phyloP scores from a whole-genome alignment of 2,329 filamentous ascomycete genomes.

The Colletotrichum agaves region DNA sequence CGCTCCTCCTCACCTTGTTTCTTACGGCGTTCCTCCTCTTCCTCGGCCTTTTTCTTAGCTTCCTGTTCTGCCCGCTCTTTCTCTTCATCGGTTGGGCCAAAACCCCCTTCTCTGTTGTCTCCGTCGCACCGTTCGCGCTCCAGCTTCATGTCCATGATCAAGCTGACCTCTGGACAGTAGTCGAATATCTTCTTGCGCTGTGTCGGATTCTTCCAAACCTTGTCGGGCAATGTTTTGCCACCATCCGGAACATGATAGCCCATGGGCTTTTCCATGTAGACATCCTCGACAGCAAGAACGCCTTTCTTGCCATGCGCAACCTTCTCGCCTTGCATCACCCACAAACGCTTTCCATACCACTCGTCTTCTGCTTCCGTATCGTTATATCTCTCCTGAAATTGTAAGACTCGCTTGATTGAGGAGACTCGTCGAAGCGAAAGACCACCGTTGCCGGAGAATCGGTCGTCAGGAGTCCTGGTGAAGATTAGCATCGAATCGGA shows the following conservation, averaged over 20 bases:
- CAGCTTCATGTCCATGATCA: constrained; percentile 68
- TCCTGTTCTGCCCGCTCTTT: constrained; percentile 33
- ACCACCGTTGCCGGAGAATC: constrained; percentile 64
- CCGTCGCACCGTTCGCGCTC: constrained; percentile 58
- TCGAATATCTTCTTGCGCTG: constrained; percentile 60
- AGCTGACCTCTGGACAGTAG: constrained; percentile 66
- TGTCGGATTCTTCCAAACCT: constrained; percentile 57
- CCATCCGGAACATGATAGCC: constrained; percentile 63
- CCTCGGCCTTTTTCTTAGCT: constrained; percentile 29
- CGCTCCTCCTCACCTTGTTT: constrained; percentile 22
- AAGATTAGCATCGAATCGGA: constrained; percentile 10
- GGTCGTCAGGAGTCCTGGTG: constrained; percentile 51
- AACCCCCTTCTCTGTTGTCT: constrained; percentile 46
- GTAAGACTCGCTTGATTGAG: constrained; percentile 59
- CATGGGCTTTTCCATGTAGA: constrained; percentile 62
- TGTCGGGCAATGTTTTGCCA: constrained; percentile 52
- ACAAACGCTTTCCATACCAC: constrained; percentile 64
- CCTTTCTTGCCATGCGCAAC: constrained; percentile 55
- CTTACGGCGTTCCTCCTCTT: constrained; percentile 23
- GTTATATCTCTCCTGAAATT: constrained; percentile 61
- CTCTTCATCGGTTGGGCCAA: constrained; percentile 37
- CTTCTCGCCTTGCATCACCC: constrained; percentile 58
- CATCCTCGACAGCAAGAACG: constrained; percentile 60
- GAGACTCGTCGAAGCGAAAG: constrained; percentile 64
- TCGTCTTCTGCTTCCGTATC: constrained; percentile 64